Conservation (phyloP, 306 rosid species). For the Quercus berberidifolia region DNA sequence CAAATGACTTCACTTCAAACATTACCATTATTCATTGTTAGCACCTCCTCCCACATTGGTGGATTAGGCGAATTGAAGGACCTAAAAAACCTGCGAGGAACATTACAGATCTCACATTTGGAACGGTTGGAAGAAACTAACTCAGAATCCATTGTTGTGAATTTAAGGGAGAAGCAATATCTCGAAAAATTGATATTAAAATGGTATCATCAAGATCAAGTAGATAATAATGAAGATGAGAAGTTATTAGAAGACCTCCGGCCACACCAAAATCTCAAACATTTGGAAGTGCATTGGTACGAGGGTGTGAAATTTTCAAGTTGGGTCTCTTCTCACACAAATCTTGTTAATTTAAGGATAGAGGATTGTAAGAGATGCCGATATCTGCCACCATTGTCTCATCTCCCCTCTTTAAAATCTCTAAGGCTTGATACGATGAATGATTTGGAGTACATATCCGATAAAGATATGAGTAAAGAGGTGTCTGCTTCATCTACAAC, state of each 20-base stretch:
- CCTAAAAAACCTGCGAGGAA: no score
- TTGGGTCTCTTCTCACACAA: not conserved
- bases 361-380: not conserved
- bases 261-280: not conserved
- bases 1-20: no score
- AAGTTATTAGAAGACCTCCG: not conserved
- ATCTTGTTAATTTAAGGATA: not conserved
- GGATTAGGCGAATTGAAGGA: no score
- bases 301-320: not conserved
- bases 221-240: not conserved
- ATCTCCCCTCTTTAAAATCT: not conserved
- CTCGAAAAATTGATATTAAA: not conserved
- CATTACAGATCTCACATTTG: no score
- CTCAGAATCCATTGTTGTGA: no score
- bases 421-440: rapidly evolving
- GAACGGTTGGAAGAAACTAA: no score
- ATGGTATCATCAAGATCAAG: not conserved
- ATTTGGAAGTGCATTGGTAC: not conserved
- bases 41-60: no score
- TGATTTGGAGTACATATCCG: not conserved
- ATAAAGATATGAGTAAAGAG: not conserved
- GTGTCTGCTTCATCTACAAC: not conserved
- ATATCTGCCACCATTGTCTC: not conserved
- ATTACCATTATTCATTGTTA: no score
- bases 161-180: not conserved